A percentile compares a stretch with the other conserved stretches of the same genome.
Conservation (phyloP, 768 basidiomycete species). For the Arthromyces matolae region DNA sequence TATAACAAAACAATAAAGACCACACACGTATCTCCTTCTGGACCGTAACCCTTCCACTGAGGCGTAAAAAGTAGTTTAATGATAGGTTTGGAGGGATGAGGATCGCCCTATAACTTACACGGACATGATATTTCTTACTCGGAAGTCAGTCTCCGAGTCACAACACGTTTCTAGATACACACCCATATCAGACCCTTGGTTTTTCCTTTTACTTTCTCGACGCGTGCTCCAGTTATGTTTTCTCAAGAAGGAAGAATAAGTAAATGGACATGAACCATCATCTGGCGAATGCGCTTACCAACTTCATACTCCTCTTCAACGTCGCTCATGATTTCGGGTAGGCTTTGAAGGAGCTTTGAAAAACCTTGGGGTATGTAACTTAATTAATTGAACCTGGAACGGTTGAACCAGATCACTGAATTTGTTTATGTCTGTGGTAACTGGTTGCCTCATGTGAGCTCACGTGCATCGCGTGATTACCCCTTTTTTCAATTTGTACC, state of each 20-base stretch:
- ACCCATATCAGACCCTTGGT: constrained; percentile 53
- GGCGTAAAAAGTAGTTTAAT: constrained; percentile 4
- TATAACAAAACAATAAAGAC: not conserved
- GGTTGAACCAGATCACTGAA: no score
- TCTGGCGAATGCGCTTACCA: constrained; percentile 50
- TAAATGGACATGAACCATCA: not conserved
- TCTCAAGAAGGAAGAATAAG: constrained; percentile 33
- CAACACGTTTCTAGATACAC: constrained; percentile 16
- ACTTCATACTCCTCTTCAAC: constrained; percentile 62
- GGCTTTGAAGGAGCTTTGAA: no score
- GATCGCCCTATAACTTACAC: no score
- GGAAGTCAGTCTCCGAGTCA: constrained; percentile 7
- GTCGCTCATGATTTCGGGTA: constrained; percentile 23
- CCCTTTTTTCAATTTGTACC: no score
- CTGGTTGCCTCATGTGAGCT: no score
- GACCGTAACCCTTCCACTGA: constrained; percentile 60
- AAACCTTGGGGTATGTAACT: no score
- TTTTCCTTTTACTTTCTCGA: constrained; percentile 39
- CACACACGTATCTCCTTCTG: constrained; percentile 57
- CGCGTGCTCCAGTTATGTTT: constrained; percentile 48
- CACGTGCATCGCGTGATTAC: no score
- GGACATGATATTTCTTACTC: constrained; percentile 52
- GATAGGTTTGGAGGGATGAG: no score
- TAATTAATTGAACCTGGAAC: no score
- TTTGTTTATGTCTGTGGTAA: no score